phyloP scores from a whole-genome alignment of 495 filamentous ascomycete species.

The Trichoderma gamsii region DNA sequence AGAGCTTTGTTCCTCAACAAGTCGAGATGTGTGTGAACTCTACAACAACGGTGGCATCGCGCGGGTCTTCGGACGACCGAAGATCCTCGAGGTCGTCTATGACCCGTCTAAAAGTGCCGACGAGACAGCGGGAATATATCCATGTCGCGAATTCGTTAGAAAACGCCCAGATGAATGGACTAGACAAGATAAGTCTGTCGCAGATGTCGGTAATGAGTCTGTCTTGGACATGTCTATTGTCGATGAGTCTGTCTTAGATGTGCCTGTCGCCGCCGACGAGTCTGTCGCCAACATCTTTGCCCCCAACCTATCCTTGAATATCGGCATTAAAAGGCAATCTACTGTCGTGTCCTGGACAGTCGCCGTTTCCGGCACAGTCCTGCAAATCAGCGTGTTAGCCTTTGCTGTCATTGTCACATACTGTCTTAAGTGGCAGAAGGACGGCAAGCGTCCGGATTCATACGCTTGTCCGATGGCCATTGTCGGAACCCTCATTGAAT shows the following conservation, averaged over 20 bases:
- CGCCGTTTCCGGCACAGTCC: neutral
- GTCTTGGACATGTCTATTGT: too few species aligned
- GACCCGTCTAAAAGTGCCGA: neutral
- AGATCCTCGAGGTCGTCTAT: conserved; percentile 26
- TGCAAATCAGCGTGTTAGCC: neutral
- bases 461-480: neutral
- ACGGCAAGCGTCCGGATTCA: neutral
- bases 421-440: neutral
- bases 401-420: neutral
- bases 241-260: neutral
- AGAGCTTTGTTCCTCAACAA: conserved; percentile 32
- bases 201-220: too few species aligned
- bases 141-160: neutral
- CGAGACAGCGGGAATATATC: neutral
- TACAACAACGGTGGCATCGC: conserved; percentile 38
- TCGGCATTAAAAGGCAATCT: neutral
- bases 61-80: conserved; percentile 27
- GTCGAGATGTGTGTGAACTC: conserved; percentile 34
- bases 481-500: neutral
- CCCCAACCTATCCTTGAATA: neutral
- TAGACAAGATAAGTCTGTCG: too few species aligned
- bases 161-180: neutral
- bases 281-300: neutral
- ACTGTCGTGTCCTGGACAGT: neutral
- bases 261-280: neutral